phyloP scores from a whole-genome alignment of 768 basidiomycete species.

The Pleurotus tuoliensis region DNA sequence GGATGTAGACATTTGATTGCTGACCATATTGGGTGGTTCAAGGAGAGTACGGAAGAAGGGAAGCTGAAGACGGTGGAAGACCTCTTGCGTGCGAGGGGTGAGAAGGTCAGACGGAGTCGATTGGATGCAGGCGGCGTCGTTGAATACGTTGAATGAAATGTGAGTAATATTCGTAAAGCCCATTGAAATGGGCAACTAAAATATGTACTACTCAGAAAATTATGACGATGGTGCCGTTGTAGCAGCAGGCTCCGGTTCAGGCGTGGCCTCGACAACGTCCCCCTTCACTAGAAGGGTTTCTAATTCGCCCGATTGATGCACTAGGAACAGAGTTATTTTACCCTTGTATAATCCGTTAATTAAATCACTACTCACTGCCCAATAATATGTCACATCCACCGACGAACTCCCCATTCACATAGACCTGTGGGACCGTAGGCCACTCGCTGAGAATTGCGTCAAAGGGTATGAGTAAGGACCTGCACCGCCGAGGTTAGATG shows the following conservation, averaged over 20 bases:
- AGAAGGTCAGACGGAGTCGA: constrained; percentile 57
- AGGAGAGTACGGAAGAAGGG: constrained; percentile 72
- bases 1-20: constrained; percentile 74
- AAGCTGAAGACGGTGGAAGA: constrained; percentile 80
- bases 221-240: not conserved
- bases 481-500: not conserved
- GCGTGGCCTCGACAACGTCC: constrained; percentile 57
- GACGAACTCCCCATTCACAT: constrained; percentile 91
- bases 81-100: constrained; percentile 72
- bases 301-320: constrained; percentile 96
- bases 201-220: not conserved
- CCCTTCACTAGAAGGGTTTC: constrained; percentile 75
- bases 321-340: constrained; percentile 33
- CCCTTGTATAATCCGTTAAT: not conserved
- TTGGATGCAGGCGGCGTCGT: constrained; percentile 48
- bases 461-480: not conserved
- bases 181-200: not conserved
- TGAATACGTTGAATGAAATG: constrained; percentile 42
- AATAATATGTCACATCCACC: constrained; percentile 96
- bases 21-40: constrained; percentile 91
- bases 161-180: not conserved
- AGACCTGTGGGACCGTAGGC: constrained; percentile 97
- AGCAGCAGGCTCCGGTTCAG: constrained; percentile 5
- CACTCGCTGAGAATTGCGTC: constrained; percentile 62
- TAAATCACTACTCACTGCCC: constrained; percentile 58